Base-by-base conservation (phyloP, 139 green algal genomes). In the Closterium sp. region DNA sequence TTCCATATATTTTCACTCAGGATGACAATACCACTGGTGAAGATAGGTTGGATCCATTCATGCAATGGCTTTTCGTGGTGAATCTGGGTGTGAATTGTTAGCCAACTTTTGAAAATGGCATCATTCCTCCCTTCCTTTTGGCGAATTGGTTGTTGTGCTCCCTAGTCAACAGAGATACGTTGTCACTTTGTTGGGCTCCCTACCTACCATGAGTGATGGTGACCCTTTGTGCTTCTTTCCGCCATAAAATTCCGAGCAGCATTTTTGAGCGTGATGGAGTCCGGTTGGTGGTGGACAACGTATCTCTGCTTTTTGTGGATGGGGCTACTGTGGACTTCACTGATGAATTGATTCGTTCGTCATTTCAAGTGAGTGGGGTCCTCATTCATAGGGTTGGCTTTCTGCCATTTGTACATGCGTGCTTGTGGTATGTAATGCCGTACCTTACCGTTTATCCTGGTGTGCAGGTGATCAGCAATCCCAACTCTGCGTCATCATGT, bases 1-100 rank as follows among this genome's bases (percentile, higher is more conserved):
- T 98, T 87, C 97, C 98, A 91, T 99, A 99, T 91, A 96, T 95
- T 33, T 99, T 99, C 85, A 92, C 90, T 7, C 87, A 99, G 12
- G 97, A 97, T 34, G 88, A 93, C 31, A 23, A 84, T 2, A 84
- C 90, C 10, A 88, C 94, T 2, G 25, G 90, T 12, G 95, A 96
- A 35, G 91, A 93, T 83, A 93, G 84, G 90, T 93, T 31, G 87
- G 88, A 0, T 43, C 55, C 55, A 28, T 19, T 76, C 55, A 76
- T 28, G 55, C 55, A 76, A 76, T 76, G 55, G 55, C 55, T 19
- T 76, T 76, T 76, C 4, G 16, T 76, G 55, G 55, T 16, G 55
- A 76, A 76, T 76, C 12, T 76, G 55, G 55, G 55, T 19, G 12
- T 76, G 16, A 28, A 28, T 16, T 76, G 55, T 76, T 76, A 76